Evolutionary conservation across 208 protist genomes (phyloP).

Genomic region (Trypanosomatidae sp.): DNA sequence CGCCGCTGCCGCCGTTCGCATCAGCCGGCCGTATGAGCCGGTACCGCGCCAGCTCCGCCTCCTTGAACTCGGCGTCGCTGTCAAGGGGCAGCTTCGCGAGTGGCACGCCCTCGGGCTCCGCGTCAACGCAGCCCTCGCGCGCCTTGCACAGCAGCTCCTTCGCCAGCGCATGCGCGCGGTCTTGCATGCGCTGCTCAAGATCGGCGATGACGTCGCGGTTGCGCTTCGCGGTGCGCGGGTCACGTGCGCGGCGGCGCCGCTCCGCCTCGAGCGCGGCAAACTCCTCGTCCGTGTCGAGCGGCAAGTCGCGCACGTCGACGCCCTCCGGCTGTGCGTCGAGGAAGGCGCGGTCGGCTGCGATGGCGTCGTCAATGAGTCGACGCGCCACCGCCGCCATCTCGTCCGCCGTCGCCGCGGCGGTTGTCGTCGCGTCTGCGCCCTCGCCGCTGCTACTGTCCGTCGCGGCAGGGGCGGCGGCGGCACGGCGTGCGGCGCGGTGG

Average conservation of each 20-base stretch:
- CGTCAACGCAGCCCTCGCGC: slow-evolving; percentile 50
- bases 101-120: slow-evolving; percentile 53
- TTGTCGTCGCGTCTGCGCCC: slow-evolving; percentile 2
- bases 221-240: slow-evolving; percentile 34
- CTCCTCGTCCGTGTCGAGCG: slow-evolving; percentile 59
- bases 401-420: slow-evolving; percentile 13
- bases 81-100: slow-evolving; percentile 57
- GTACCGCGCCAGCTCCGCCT: slow-evolving; percentile 55
- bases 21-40: slow-evolving; percentile 31
- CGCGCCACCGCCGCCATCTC: slow-evolving; percentile 48
- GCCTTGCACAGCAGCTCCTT: slow-evolving; percentile 42
- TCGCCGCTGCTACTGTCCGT: no score
- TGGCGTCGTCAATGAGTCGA: slow-evolving; percentile 51
- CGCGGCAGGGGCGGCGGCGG: slow-evolving; percentile 9
- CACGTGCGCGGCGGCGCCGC: slow-evolving; percentile 28
- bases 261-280: slow-evolving; percentile 69
- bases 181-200: slow-evolving; percentile 59
- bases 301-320: slow-evolving; percentile 49
- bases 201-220: slow-evolving; percentile 58
- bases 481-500: slow-evolving; percentile 10
- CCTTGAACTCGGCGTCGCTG: slow-evolving; percentile 61
- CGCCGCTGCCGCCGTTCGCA: slow-evolving; percentile 21
- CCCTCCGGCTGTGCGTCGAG: slow-evolving; percentile 66
- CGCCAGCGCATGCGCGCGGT: slow-evolving; percentile 39
- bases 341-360: slow-evolving; percentile 52